Evolutionary conservation across 2,329 filamentous ascomycete genomes (phyloP).

Genomic region (Aspergillus piperis): DNA sequence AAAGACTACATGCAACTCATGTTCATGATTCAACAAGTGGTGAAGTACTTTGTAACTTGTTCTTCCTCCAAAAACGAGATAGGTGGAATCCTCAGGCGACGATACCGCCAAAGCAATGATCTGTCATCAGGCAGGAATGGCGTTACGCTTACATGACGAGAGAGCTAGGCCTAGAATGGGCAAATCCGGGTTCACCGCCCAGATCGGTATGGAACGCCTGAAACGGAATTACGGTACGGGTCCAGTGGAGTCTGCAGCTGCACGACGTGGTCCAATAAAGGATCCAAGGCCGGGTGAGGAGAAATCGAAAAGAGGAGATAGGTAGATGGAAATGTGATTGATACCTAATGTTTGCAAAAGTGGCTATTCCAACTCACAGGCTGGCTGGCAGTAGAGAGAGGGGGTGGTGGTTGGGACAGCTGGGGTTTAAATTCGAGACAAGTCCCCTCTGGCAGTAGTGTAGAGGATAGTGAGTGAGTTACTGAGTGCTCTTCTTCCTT

Average conservation of each 20-base stretch:
- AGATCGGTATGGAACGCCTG: background rate
- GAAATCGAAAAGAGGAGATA: conserved; percentile 11
- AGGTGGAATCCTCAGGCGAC: conserved; percentile 10
- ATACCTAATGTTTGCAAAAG: background rate
- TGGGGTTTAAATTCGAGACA: conserved; percentile 8
- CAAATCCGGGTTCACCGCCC: background rate
- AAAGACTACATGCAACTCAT: background rate
- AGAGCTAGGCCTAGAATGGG: background rate
- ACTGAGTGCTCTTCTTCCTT: no score
- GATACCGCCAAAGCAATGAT: conserved; percentile 5
- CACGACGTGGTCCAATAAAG: conserved; percentile 28
- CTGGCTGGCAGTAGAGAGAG: background rate
- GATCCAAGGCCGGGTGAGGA: background rate
- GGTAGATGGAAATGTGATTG: conserved; percentile 3
- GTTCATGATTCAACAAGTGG: background rate
- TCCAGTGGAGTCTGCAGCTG: background rate
- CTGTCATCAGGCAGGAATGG: conserved; percentile 16
- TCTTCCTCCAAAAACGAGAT: background rate
- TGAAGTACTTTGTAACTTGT: background rate
- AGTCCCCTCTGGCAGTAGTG: background rate
- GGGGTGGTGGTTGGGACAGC: background rate
- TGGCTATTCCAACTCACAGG: background rate
- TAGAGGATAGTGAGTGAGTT: no score
- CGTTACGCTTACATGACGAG: conserved; percentile 9
- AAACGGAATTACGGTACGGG: background rate